A percentile compares a stretch with the other conserved stretches of the same genome.
These are phyloP conservation scores for Cercophora newfieldiana DNA, from an alignment of 495 filamentous ascomycete genomes.

Conservation along the genomic window DNA sequence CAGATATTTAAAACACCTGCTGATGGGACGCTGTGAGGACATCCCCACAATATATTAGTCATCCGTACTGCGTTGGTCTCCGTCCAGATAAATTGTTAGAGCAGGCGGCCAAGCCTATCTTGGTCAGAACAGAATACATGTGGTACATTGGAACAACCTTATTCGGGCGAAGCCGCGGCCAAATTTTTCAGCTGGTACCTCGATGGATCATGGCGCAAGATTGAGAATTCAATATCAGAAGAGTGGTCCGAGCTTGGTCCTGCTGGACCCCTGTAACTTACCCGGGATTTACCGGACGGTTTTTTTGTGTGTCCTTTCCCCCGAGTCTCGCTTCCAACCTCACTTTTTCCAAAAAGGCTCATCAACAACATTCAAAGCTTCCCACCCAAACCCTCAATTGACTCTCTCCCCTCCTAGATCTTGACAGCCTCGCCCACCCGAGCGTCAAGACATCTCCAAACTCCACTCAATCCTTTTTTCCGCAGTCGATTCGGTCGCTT, in stretches of 20 bases:
- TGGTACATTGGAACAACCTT: no score
- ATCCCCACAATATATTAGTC: no score
- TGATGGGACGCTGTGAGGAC: no score
- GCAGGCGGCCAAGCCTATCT: no score
- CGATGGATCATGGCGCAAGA: not conserved
- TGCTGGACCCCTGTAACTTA: constrained; percentile 10
- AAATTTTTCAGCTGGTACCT: no score
- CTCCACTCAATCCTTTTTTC: constrained; percentile 35
- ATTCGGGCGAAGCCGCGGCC: no score
- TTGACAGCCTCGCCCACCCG: constrained; percentile 25
- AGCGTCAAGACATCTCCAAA: constrained; percentile 27
- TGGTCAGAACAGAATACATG: no score
- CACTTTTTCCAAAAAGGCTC: constrained; percentile 36
- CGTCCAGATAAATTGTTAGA: no score
- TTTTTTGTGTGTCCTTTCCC: constrained; percentile 27
- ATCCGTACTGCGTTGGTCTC: no score
- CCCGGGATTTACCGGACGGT: constrained; percentile 34
- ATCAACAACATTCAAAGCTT: constrained; percentile 21
- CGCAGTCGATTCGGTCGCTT: constrained; percentile 12
- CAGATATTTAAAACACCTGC: no score
- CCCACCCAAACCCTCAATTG: constrained; percentile 27
- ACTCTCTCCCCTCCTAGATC: constrained; percentile 23
- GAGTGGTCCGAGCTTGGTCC: constrained; percentile 20
- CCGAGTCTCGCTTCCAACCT: constrained; percentile 21
- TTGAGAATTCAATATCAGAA: not conserved